Percentiles rank a stretch among this genome's conserved stretches.
phyloP scores from a whole-genome alignment of 2,329 filamentous ascomycete species.

The Trichocomaceae sp. region DNA sequence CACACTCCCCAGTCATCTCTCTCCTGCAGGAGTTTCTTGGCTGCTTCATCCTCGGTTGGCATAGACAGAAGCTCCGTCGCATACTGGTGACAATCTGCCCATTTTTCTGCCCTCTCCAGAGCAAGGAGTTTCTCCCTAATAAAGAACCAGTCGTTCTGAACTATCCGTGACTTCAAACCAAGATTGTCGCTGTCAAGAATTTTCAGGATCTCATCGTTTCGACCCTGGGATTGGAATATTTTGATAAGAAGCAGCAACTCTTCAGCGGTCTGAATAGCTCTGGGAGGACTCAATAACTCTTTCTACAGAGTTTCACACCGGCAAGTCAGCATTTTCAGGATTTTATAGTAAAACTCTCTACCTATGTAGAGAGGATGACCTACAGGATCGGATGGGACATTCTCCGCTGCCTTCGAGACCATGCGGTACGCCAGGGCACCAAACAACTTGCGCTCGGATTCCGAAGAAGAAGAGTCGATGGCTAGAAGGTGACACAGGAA shows the following conservation, averaged over 20 bases:
- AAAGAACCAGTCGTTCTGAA: constrained; percentile 40
- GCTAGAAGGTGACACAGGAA: constrained; percentile 41
- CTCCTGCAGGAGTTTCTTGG: constrained; percentile 27
- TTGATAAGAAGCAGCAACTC: constrained; percentile 41
- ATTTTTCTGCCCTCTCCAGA: constrained; percentile 32
- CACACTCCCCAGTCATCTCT: constrained; percentile 43
- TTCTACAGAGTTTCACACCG: constrained; percentile 25
- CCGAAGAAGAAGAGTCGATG: constrained; percentile 29
- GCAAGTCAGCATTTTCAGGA: constrained; percentile 2
- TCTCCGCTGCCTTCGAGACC: constrained; percentile 42
- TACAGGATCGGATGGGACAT: constrained; percentile 40
- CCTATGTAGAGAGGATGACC: constrained; percentile 14
- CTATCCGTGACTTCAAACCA: constrained; percentile 37
- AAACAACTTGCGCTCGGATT: constrained; percentile 41
- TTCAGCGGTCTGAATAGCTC: constrained; percentile 42
- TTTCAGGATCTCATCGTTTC: constrained; percentile 34
- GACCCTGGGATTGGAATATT: constrained; percentile 38
- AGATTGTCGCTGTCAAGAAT: constrained; percentile 38
- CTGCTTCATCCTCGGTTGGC: constrained; percentile 24
- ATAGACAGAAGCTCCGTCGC: constrained; percentile 32
- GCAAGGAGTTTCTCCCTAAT: constrained; percentile 33
- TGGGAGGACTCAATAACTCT: constrained; percentile 34
- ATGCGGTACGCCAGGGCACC: constrained; percentile 47
- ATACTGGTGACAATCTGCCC: constrained; percentile 34
- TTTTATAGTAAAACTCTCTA: not conserved